Evolutionary conservation across 1,139 yeast species (phyloP), one percentile per base, ranked within the genome.

Genomic region (Tardiomyces depauwii): DNA sequence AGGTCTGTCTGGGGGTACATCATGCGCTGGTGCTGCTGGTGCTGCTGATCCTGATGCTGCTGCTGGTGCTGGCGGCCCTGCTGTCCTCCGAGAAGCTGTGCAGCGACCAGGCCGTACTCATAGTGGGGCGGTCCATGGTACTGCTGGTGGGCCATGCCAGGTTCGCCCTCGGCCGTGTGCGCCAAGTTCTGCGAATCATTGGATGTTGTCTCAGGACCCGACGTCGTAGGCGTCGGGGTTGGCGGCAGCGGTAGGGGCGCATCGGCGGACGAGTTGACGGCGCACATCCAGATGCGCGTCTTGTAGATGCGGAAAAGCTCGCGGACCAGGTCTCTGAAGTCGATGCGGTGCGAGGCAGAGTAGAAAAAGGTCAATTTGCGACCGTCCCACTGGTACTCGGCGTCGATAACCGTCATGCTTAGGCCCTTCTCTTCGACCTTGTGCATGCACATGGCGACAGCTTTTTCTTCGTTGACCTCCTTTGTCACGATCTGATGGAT

Each of bases 271-370:
- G 51, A 44, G 27, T 48, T 51, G 19, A 89, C 86, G 2, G 96
- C 94, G 68, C 96, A 89, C 73, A 89, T 76, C 98, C 98, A 93
- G 57, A 91, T 91, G 60, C 98, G 77, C 1, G 97, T 91, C 68
- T 91, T 91, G 73, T 88, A 91, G 50, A 87, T 83, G 58, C 91
- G 82, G 71, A 91, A 91, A 52, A 91, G 70, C 58, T 91, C 97
- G 56, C 91, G 83, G 48, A 91, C 94, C 59, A 93, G 74, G 42
- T 85, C 94, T 57, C 98, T 74, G 64, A 91, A 91, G 64, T 91
- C 98, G 51, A 91, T 84, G 56, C 98, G 73, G 59, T 82, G 82
- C 55, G 78, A 78, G 39, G 84, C 80, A 39, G 83, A 82, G 66
- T 91, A 91, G 63, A 88, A 91, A 62, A 91, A 89, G 2, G 95